Evolutionary conservation across 192 early-diverging fungal species (phyloP).

Genomic region (Gaertneriomyces semiglobifer): DNA sequence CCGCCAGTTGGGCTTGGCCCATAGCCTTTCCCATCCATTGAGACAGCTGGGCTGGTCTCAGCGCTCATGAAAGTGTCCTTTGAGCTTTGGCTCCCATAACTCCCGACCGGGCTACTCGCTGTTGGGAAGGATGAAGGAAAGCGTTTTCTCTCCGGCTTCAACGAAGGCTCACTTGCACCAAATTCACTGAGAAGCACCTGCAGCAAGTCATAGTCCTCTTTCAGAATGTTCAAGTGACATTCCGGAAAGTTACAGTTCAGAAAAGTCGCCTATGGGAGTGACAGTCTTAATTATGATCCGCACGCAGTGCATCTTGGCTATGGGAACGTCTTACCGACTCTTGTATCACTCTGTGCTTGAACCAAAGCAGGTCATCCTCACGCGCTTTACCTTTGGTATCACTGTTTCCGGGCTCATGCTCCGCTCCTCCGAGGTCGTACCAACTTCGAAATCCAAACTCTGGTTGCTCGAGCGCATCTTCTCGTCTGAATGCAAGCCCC

Average conservation of each 20-base stretch:
- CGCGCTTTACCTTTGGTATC: neutral
- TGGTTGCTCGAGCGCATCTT: conserved; percentile 49
- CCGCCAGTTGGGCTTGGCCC: too few species aligned
- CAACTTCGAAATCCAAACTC: conserved; percentile 36
- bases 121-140: neutral
- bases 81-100: too few species aligned
- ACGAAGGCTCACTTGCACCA: neutral
- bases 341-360: conserved; percentile 53
- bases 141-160: neutral
- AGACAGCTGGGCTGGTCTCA: too few species aligned
- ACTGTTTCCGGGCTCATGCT: neutral
- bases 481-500: conserved; percentile 30
- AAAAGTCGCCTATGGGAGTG: conserved; percentile 5
- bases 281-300: conserved; percentile 4
- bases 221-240: conserved; percentile 26
- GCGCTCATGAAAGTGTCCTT: too few species aligned
- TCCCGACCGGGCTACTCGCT: too few species aligned
- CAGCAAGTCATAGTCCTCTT: conserved; percentile 32
- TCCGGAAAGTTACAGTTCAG: conserved; percentile 17
- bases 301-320: neutral
- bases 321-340: conserved; percentile 50
- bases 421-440: conserved; percentile 31
- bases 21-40: too few species aligned
- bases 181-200: conserved; percentile 28
- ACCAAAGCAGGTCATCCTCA: conserved; percentile 40